Evolutionary conservation across 306 rosid species (phyloP).

Genomic region (Benincasa hispida): DNA sequence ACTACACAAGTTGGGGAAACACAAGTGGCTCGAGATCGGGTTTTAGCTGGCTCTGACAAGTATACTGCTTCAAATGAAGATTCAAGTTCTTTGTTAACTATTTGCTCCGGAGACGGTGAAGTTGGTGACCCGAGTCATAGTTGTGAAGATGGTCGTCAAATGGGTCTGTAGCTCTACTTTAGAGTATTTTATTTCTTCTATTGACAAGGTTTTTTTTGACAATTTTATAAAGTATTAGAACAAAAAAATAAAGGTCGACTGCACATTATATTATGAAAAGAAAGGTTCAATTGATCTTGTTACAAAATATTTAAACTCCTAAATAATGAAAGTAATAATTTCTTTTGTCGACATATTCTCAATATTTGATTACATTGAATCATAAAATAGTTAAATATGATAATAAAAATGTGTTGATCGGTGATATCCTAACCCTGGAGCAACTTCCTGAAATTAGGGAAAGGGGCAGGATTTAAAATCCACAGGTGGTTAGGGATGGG

Average conservation of each 20-base stretch:
- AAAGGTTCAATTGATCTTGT: neutral
- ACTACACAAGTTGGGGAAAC: conserved; percentile 21
- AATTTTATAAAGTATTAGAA: neutral
- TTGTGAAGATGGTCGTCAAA: conserved; percentile 26
- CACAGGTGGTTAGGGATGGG: neutral
- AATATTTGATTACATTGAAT: neutral
- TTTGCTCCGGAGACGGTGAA: conserved; percentile 21
- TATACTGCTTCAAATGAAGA: conserved; percentile 18
- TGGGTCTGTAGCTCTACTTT: conserved; percentile 21
- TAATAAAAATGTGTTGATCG: neutral
- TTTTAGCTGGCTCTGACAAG: conserved; percentile 25
- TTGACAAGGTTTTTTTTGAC: neutral
- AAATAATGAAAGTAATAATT: neutral
- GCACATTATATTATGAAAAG: neutral
- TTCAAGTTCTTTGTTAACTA: conserved; percentile 23
- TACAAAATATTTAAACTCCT: neutral
- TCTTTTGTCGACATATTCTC: neutral
- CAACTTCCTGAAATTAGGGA: neutral
- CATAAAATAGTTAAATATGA: neutral
- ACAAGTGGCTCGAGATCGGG: conserved; percentile 29
- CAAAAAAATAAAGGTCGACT: neutral
- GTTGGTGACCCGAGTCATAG: conserved; percentile 29
- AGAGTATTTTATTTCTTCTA: neutral
- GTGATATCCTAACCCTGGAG: neutral
- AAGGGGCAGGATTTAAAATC: neutral